Evolutionary conservation across 2,329 filamentous ascomycete species (phyloP).

Genomic region (Lecanicillium sp.): DNA sequence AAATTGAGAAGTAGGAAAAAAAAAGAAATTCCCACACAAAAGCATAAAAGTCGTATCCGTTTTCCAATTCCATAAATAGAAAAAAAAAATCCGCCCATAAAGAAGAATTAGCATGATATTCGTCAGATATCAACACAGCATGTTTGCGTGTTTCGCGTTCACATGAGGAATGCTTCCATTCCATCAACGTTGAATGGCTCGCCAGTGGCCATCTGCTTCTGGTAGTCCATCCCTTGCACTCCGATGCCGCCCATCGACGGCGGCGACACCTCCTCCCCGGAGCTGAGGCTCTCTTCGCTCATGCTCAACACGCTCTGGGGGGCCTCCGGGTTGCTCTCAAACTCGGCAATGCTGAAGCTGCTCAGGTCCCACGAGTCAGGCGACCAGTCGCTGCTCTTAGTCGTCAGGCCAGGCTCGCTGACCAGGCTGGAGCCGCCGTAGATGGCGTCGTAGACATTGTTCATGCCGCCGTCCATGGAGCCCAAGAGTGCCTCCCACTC

Average conservation of each 20-base stretch:
- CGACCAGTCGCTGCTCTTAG: conserved; percentile 41
- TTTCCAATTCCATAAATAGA: conserved; percentile 15
- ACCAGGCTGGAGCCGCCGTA: conserved; percentile 57
- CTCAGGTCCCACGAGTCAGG: conserved; percentile 50
- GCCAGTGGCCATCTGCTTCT: conserved; percentile 17
- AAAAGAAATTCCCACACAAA: conserved; percentile 1
- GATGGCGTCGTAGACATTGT: conserved; percentile 79
- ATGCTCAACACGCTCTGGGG: conserved; percentile 48
- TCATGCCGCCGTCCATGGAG: conserved; percentile 69
- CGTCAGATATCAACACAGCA: background rate
- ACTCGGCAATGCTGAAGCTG: conserved; percentile 43
- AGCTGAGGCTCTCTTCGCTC: conserved; percentile 52
- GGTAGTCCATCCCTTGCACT: conserved; percentile 27
- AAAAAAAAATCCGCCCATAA: background rate
- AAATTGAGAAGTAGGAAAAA: background rate
- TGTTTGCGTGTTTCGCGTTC: too few species aligned
- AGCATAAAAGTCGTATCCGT: conserved; percentile 1
- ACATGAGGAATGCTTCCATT: conserved; percentile 13
- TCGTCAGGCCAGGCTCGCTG: conserved; percentile 36
- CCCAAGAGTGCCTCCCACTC: conserved; percentile 82
- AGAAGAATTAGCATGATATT: too few species aligned
- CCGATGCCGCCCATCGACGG: conserved; percentile 35
- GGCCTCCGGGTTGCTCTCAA: conserved; percentile 30
- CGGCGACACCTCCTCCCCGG: conserved; percentile 41
- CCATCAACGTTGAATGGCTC: conserved; percentile 10